Percentiles rank a stretch among this genome's conserved stretches.
These are phyloP conservation scores for Amniculicola lignicola DNA, from an alignment of 495 filamentous ascomycete genomes.

Conservation along the genomic window DNA sequence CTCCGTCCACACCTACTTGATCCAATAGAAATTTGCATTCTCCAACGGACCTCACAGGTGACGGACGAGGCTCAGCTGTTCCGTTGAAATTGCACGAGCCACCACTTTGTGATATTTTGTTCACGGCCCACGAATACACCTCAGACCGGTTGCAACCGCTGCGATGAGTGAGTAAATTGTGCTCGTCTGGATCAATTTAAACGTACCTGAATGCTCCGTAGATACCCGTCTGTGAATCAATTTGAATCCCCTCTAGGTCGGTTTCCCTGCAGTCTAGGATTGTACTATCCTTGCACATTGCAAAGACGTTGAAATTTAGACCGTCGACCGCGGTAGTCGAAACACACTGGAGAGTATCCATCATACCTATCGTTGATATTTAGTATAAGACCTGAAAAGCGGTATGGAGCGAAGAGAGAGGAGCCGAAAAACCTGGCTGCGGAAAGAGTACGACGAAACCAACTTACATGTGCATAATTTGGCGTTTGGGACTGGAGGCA, in stretches of 20 bases:
- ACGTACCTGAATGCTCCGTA: conserved; percentile 10
- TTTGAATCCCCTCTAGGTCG: not conserved
- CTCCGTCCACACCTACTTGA: not conserved
- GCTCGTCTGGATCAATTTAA: not conserved
- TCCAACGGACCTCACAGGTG: not conserved
- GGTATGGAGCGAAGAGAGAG: no score
- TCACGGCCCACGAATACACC: not conserved
- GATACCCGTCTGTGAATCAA: not conserved
- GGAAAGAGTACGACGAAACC: no score
- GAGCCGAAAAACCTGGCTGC: no score
- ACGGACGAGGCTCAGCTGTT: not conserved
- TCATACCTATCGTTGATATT: no score
- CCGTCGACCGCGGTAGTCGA: no score
- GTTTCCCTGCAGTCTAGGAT: not conserved
- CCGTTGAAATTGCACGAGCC: conserved; percentile 1
- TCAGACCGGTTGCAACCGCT: not conserved
- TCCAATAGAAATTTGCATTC: conserved; percentile 3
- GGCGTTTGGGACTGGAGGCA: no score
- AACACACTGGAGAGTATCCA: no score
- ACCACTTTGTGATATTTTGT: not conserved
- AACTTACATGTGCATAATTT: no score
- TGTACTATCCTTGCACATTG: not conserved
- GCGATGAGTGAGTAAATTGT: not conserved
- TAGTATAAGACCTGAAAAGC: no score
- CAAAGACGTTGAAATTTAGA: not conserved